A percentile compares a stretch with the other conserved stretches of the same genome.
Conservation (phyloP, 805 yeast species). For the Candida coquimbonensis region DNA sequence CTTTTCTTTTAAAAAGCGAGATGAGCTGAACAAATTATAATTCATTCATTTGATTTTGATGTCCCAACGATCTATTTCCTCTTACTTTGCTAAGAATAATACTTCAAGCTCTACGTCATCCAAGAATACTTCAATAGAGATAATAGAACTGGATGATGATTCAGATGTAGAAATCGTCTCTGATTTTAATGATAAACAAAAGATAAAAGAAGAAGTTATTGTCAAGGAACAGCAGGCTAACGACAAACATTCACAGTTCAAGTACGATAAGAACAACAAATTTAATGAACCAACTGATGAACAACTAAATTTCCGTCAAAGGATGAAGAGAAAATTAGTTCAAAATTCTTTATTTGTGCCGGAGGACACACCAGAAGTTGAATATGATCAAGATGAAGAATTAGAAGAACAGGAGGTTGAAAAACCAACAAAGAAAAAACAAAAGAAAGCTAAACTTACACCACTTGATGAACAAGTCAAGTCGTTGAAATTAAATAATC, state of each 20-base stretch:
- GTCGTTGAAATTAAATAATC: constrained; percentile 51
- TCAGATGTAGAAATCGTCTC: neutral
- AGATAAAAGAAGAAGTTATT: neutral
- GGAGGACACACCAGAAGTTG: neutral
- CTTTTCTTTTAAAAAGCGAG: too few relatives aligned
- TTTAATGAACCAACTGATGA: neutral
- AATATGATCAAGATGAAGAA: constrained; percentile 4
- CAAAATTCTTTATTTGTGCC: neutral
- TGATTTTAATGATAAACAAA: neutral
- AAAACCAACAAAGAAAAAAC: constrained; percentile 2
- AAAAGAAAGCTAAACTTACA: constrained; percentile 36
- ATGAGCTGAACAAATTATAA: too few relatives aligned
- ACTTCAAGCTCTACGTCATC: too few relatives aligned
- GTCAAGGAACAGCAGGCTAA: neutral
- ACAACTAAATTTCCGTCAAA: neutral
- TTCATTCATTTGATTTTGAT: too few relatives aligned
- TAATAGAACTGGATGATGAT: neutral
- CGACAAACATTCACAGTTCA: neutral
- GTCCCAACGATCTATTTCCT: too few relatives aligned
- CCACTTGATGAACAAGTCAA: constrained; percentile 78
- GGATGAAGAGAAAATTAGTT: constrained; percentile 1
- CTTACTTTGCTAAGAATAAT: too few relatives aligned
- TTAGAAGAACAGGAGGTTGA: constrained; percentile 5
- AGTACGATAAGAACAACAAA: neutral
- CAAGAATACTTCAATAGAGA: neutral